Evolutionary conservation across 805 yeast genomes (phyloP).

Genomic region (Saturnispora dispora): DNA sequence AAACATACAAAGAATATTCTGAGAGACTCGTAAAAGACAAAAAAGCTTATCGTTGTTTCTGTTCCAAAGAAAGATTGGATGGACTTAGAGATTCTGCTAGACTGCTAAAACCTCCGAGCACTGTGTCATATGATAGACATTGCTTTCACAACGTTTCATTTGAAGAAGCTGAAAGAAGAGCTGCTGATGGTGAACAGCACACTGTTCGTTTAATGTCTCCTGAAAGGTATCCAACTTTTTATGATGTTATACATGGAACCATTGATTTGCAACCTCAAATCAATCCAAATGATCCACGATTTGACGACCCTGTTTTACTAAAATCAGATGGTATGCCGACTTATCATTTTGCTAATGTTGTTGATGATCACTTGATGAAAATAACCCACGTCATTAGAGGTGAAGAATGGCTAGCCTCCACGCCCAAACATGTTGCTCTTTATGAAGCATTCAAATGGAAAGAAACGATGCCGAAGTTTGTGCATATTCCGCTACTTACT

Average conservation of each 20-base stretch:
- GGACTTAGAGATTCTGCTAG: slow-evolving; percentile 64
- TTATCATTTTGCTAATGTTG: slow-evolving; percentile 91
- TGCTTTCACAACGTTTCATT: slow-evolving; percentile 42
- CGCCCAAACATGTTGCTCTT: slow-evolving; percentile 87
- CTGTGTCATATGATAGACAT: slow-evolving; percentile 83
- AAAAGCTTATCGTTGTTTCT: slow-evolving; percentile 78
- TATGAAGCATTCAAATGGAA: slow-evolving; percentile 82
- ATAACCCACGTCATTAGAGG: slow-evolving; percentile 94
- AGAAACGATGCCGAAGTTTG: slow-evolving; percentile 51
- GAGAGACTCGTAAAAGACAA: slow-evolving; percentile 51
- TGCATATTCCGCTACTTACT: slow-evolving; percentile 88
- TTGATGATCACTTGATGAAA: slow-evolving; percentile 89
- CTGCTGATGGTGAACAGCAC: slow-evolving; percentile 30
- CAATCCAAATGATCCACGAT: slow-evolving; percentile 60
- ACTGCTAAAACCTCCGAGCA: slow-evolving; percentile 74
- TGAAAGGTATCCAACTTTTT: slow-evolving; percentile 50
- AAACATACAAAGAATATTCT: slow-evolving; percentile 55
- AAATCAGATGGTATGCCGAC: slow-evolving; percentile 96
- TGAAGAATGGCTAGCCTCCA: slow-evolving; percentile 95
- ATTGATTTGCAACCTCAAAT: slow-evolving; percentile 73
- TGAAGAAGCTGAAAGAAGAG: slow-evolving; percentile 33
- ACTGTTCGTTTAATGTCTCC: slow-evolving; percentile 78
- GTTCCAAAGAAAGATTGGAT: slow-evolving; percentile 70
- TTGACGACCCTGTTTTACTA: slow-evolving; percentile 80
- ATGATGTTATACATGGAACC: slow-evolving; percentile 71